Evolutionary conservation across 225 moss, liverwort and hornwort species (phyloP), one percentile per base, ranked within the genome.

Genomic region (Polytrichum commune): DNA sequence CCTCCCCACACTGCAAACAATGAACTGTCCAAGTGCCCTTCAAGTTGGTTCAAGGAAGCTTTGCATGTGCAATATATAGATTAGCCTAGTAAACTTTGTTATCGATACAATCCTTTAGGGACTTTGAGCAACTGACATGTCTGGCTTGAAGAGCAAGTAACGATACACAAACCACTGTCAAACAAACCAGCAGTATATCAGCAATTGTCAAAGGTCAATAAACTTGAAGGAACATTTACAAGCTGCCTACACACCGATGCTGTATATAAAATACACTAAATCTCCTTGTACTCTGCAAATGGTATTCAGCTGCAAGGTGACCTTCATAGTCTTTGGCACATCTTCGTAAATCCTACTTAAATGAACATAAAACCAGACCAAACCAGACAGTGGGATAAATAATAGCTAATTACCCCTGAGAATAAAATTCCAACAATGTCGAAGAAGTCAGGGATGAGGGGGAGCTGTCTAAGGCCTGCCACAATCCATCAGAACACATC

Each of bases 101-200:
- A 64, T 58, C 30, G 7, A 63, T 46, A 69, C 23, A 20, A 60
- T 28, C 24, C 20, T 29, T 2, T 3, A 10, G 26, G 26, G 61
- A 7, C 53, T 19, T 8, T 63, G 33, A 24, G 33, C 16, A 57
- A 79, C 82, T 54, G 55, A 93, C 95, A 91, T 96, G 84, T 96
- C 96, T 20, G 93, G 96, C 86, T 96, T 96, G 89, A 96, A 96
- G 84, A 96, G 93, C 85, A 96, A 80, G 82, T 96, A 96, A 33
- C 96, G 91, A 78, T 96, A 93, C 24, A 85, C 78, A 81, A 93
- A 96, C 93, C 93, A 96, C 93, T 96, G 68, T 46, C 74, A 75
- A 66, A 72, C 60, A 62, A 8, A 24, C 20, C 58, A 58, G 24
- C 20, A 57, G 6, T 57, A 20, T 4, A 58, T 58, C 58, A 58